Conservation (phyloP, 192 early-diverging fungal genomes). For the Entomortierella beljakovae region DNA sequence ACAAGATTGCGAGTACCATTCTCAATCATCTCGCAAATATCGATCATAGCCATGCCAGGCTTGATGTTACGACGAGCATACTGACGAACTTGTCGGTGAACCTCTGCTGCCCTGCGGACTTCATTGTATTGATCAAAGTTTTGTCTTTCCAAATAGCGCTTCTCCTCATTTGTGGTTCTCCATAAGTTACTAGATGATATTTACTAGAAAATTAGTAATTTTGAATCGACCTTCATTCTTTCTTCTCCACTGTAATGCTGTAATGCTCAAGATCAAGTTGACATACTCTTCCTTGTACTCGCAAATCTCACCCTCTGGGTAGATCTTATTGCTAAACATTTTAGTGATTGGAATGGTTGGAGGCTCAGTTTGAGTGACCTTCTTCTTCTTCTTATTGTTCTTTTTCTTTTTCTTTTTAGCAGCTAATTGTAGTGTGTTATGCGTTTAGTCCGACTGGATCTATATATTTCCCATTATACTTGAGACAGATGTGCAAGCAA, state of each 20-base stretch:
- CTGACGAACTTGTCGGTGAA: constrained; percentile 90
- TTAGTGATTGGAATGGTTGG: constrained; percentile 83
- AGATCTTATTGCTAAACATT: constrained; percentile 81
- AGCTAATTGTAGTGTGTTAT: no score
- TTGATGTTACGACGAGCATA: constrained; percentile 86
- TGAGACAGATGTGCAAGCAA: background rate
- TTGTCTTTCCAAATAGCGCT: constrained; percentile 82
- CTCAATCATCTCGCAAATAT: constrained; percentile 93
- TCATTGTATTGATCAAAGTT: constrained; percentile 82
- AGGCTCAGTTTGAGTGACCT: constrained; percentile 70
- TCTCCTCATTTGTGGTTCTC: constrained; percentile 95
- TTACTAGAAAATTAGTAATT: background rate
- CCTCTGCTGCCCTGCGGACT: constrained; percentile 90
- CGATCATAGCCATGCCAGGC: constrained; percentile 96
- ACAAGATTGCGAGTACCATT: constrained; percentile 92
- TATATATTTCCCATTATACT: no score
- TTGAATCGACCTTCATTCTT: background rate
- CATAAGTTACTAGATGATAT: constrained; percentile 82
- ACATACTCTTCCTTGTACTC: constrained; percentile 89
- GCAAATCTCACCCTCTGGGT: constrained; percentile 84
- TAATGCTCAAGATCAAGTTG: no score
- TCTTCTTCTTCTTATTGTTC: constrained; percentile 72
- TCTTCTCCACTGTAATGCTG: background rate
- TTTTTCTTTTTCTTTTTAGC: constrained; percentile 77
- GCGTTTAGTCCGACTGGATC: no score